Percentiles rank a stretch among this genome's conserved stretches.
phyloP scores from a whole-genome alignment of 140 eudicot genomes.

The Bidens hawaiensis region DNA sequence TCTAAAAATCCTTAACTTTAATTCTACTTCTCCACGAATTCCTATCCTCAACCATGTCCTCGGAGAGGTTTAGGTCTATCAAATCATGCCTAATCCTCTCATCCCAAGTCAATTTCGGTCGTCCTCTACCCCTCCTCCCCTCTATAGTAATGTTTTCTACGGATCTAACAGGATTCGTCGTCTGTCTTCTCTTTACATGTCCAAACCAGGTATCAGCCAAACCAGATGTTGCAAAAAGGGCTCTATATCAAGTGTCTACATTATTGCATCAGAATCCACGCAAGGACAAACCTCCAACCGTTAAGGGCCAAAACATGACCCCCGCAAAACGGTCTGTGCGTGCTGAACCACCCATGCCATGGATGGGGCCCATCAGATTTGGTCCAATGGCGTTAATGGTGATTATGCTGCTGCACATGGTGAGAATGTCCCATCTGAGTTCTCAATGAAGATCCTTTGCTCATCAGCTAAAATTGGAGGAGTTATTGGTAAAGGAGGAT shows the following conservation, averaged over 20 bases:
- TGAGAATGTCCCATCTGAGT: conserved; percentile 55
- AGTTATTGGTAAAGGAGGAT: conserved; percentile 70
- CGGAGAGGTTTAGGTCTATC: too few relatives aligned
- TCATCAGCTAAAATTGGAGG: conserved; percentile 64
- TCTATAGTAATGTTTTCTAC: too few relatives aligned
- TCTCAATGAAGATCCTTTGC: conserved; percentile 72
- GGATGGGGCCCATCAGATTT: conserved; percentile 48
- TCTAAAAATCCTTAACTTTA: too few relatives aligned
- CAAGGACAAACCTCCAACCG: conserved; percentile 61
- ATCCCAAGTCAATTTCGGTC: too few relatives aligned
- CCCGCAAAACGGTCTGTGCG: too few relatives aligned
- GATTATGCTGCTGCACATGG: conserved; percentile 35
- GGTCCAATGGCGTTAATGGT: conserved; percentile 40
- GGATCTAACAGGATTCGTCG: too few relatives aligned
- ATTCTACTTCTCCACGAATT: too few relatives aligned
- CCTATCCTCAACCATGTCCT: too few relatives aligned
- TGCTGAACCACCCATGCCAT: conserved; percentile 44
- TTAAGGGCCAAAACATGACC: conserved; percentile 39
- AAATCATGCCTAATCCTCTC: too few relatives aligned
- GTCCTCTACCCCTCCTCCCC: too few relatives aligned
- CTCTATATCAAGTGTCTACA: conserved; percentile 67
- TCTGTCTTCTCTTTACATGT: too few relatives aligned
- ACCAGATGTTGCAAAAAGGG: conserved; percentile 51
- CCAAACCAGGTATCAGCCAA: conserved; percentile 77
- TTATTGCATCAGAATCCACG: conserved; percentile 84